Conservation (phyloP, 495 filamentous ascomycete species). For the Tuber microsphaerosporum region DNA sequence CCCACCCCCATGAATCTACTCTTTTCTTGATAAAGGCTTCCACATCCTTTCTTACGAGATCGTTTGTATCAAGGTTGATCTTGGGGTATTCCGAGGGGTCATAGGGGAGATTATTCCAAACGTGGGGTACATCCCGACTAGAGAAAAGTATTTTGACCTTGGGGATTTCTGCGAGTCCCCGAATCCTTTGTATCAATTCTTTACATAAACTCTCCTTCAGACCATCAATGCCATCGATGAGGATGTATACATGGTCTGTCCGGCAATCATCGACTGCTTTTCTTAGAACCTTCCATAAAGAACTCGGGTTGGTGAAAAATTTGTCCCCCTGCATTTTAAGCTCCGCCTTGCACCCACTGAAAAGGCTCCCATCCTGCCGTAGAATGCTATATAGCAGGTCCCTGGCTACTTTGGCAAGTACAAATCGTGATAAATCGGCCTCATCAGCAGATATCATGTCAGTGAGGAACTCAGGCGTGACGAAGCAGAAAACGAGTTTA, state of each 20-base stretch:
- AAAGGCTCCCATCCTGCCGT: no score
- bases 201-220: background rate
- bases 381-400: no score
- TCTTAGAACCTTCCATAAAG: background rate
- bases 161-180: background rate
- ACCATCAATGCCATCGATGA: background rate
- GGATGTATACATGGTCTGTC: background rate
- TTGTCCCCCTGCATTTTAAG: background rate
- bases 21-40: background rate
- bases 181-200: background rate
- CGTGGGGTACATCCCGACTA: background rate
- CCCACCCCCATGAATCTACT: background rate
- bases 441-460: no score
- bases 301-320: background rate
- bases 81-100: no score
- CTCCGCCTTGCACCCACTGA: no score
- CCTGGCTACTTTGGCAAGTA: no score
- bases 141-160: no score
- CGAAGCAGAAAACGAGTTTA: no score
- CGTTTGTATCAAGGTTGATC: background rate
- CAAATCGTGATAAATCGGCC: no score
- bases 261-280: background rate
- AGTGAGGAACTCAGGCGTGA: no score
- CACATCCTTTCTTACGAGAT: background rate
- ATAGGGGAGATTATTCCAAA: background rate